These are phyloP conservation scores for Cucurbita moschata DNA, from an alignment of 306 rosid species.

Conservation along the genomic window DNA sequence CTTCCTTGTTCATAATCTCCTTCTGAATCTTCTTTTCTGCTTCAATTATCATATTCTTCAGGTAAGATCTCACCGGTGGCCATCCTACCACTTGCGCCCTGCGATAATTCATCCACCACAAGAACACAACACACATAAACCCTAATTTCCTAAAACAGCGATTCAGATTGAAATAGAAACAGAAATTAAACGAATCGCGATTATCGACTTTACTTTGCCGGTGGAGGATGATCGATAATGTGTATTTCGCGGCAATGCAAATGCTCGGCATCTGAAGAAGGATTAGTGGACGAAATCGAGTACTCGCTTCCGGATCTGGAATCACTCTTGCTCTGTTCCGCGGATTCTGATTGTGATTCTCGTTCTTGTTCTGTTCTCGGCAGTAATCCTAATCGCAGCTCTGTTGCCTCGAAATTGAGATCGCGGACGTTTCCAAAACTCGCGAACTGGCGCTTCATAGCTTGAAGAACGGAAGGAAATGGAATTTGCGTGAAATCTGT, in stretches of 20 bases:
- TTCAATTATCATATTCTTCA: background rate
- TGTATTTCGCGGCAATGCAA: background rate
- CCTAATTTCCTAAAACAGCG: background rate
- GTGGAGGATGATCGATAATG: no score
- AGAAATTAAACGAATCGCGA: background rate
- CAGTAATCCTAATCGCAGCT: background rate
- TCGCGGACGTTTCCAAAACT: background rate
- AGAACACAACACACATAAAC: background rate
- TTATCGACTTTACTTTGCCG: background rate
- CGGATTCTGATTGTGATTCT: background rate
- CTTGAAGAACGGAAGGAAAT: background rate
- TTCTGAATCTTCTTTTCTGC: background rate
- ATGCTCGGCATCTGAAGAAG: background rate
- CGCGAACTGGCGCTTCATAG: background rate
- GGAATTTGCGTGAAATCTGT: background rate
- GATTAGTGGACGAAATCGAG: background rate
- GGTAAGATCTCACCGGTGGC: background rate
- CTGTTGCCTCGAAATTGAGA: constrained; percentile 1
- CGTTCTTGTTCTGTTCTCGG: background rate
- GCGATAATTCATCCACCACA: background rate
- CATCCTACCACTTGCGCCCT: constrained; percentile 5
- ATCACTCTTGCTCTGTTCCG: background rate
- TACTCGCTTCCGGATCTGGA: background rate
- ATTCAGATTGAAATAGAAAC: background rate
- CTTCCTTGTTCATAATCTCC: background rate